Evolutionary conservation across 2,329 filamentous ascomycete genomes (phyloP).

Genomic region (Cercospora berteroae): DNA sequence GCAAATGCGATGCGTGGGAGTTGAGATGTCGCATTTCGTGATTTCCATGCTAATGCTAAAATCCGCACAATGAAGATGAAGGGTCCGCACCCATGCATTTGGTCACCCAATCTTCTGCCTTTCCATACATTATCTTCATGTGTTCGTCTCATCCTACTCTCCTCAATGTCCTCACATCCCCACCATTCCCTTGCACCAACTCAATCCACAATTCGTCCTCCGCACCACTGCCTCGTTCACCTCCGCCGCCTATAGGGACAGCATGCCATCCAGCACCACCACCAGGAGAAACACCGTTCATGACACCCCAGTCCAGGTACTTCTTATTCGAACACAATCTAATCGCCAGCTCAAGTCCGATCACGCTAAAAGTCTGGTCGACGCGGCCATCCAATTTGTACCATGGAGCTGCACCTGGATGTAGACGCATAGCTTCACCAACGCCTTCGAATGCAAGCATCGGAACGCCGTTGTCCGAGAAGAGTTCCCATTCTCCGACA

Average conservation of each 20-base stretch:
- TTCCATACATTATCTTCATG: neutral
- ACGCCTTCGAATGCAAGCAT: conserved; percentile 16
- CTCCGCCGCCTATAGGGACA: neutral
- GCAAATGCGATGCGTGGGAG: neutral
- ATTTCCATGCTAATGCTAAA: neutral
- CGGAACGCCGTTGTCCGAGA: neutral
- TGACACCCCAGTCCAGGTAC: neutral
- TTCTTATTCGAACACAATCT: conserved; percentile 9
- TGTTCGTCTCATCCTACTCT: neutral
- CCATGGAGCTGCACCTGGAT: neutral
- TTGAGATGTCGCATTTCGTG: neutral
- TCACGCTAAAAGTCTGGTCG: conserved; percentile 15
- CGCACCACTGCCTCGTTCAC: neutral
- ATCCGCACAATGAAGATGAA: too few species aligned
- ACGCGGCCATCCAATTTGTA: neutral
- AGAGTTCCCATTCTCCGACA: neutral
- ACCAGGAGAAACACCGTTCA: neutral
- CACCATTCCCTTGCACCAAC: conserved; percentile 9
- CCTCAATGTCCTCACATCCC: neutral
- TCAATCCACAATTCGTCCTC: conserved; percentile 9
- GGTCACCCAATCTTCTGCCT: rapidly evolving
- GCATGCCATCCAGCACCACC: neutral
- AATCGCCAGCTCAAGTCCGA: conserved; percentile 17
- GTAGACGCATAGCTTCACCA: conserved; percentile 6
- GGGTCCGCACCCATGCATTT: neutral